Conservation (phyloP, 2,329 filamentous ascomycete genomes). For the Penicillium sp. region DNA sequence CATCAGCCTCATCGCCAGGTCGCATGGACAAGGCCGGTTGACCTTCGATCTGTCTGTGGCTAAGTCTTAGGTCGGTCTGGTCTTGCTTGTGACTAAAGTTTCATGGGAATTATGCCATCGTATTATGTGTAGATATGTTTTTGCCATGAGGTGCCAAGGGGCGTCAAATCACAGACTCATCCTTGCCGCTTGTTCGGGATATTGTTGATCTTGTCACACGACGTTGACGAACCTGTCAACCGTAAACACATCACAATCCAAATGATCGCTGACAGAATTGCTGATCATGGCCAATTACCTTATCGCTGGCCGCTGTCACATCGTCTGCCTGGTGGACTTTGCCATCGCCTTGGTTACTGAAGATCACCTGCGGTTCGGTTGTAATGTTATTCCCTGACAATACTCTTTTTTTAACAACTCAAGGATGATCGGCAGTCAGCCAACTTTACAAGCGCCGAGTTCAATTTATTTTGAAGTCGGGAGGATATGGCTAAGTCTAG, state of each 20-base stretch:
- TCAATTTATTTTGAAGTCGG: background rate
- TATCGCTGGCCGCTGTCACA: slow-evolving; percentile 2
- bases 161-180: too few relatives aligned
- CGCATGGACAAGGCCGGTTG: slow-evolving; percentile 18
- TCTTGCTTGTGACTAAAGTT: slow-evolving; percentile 7
- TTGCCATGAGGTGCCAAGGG: too few relatives aligned
- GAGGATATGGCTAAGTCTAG: background rate
- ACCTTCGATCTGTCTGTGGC: slow-evolving; percentile 17
- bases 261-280: slow-evolving; percentile 3
- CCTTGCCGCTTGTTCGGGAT: slow-evolving; percentile 13
- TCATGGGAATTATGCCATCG: background rate
- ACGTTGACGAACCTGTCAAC: slow-evolving; percentile 14
- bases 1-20: slow-evolving; percentile 17
- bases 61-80: background rate
- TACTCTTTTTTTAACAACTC: background rate
- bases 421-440: background rate
- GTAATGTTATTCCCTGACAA: slow-evolving; percentile 8
- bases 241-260: slow-evolving; percentile 9
- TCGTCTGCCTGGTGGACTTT: slow-evolving; percentile 5
- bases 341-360: background rate
- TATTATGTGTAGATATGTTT: background rate
- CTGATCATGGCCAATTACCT: background rate
- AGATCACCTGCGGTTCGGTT: background rate
- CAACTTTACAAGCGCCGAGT: background rate
- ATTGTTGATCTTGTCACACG: slow-evolving; percentile 19